Conservation (phyloP, 176 grass and related monocot species). For the Tuctoria greenei region DNA sequence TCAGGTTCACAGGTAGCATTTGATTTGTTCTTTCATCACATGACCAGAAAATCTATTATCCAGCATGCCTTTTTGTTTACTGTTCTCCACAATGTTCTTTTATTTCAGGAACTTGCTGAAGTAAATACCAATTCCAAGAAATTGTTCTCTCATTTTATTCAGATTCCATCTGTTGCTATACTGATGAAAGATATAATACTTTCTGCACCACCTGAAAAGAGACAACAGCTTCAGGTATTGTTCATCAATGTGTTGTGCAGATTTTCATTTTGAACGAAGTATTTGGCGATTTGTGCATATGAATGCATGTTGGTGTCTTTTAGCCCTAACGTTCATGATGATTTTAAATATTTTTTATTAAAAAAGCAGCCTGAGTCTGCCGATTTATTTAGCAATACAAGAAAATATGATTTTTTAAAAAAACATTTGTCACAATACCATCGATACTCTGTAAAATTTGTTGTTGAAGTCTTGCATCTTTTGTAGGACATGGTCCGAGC, state of each 20-base stretch:
- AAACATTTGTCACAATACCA: background rate
- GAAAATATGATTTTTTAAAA: background rate
- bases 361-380: background rate
- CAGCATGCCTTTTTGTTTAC: constrained; percentile 6
- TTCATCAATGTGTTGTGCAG: constrained; percentile 12
- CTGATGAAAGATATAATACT: constrained; percentile 92
- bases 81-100: background rate
- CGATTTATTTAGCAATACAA: background rate
- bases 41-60: background rate
- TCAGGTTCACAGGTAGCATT: constrained; percentile 59
- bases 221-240: constrained; percentile 75
- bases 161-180: constrained; percentile 68
- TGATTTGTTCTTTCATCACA: constrained; percentile 8
- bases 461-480: constrained; percentile 23
- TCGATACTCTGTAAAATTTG: background rate
- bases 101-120: constrained; percentile 74
- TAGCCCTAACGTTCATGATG: constrained; percentile 18
- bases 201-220: constrained; percentile 60
- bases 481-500: constrained; percentile 87
- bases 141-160: constrained; percentile 88
- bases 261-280: background rate
- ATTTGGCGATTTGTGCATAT: constrained; percentile 5
- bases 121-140: constrained; percentile 71
- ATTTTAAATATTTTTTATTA: background rate
- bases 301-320: constrained; percentile 13